Base-by-base conservation (phyloP, 371 early-diverging fungal genomes). In the Capillidium heterosporum region DNA sequence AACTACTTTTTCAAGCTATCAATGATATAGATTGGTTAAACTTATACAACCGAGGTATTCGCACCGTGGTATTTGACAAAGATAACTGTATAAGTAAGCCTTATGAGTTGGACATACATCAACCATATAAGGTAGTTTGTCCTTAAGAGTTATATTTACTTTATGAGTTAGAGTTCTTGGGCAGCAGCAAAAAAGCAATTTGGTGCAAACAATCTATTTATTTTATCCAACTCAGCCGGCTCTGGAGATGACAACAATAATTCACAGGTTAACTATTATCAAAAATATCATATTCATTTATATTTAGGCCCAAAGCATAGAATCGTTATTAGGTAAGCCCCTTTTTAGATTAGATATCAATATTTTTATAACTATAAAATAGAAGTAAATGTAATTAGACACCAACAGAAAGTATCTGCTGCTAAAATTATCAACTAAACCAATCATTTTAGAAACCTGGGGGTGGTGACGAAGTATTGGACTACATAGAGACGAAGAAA, bases 201-300 rank as follows among this genome's bases (percentile, higher is more conserved):
- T 65, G 76, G 79, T 0, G 44, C 56, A 23, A 69, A 76, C 11
- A 76, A 75, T 13, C 61, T 93, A 7, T 64, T 78, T 0, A 81
- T 95, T 47, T 82, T 91, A n/a, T 93, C 94, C 57, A 95, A 95
- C 65, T 91, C 92, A 13, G 89, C 89, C 7, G 94, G 94, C n/a
- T 87, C 86, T 0, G 56, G 57, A 0, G 93, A 92, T 59, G 93
- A 91, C 65, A 53, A 54, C 4, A 71, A 71, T 2, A 54, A 62
- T 55, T 57, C 29, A 48, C 63, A 75, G 74, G 82, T 77, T 65
- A 57, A 70, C n/a, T n/a, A n/a, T n/a, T n/a, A n/a, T n/a, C n/a
- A n/a, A n/a, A n/a, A n/a, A n/a, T n/a, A n/a, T n/a, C n/a, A n/a
- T n/a, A n/a, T n/a, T n/a, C n/a, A n/a, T n/a, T n/a, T n/a, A n/a